phyloP scores from a whole-genome alignment of 768 basidiomycete genomes.

The Boletus eberwhitei region DNA sequence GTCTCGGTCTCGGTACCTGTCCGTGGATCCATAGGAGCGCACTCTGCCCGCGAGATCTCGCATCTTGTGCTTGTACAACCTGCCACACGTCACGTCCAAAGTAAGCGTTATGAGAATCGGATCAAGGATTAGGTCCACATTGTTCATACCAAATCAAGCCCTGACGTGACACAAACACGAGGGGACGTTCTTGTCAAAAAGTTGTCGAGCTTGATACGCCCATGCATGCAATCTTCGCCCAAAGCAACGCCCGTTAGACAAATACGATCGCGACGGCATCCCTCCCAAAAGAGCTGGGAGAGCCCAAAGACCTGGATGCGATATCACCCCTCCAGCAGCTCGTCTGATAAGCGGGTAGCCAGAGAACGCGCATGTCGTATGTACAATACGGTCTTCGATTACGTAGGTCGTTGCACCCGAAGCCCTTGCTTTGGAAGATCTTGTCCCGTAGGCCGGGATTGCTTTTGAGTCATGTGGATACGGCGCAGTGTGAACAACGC shows the following conservation, averaged over 20 bases:
- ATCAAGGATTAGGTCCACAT: constrained; percentile 1
- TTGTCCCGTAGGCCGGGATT: background rate
- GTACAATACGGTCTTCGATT: constrained; percentile 14
- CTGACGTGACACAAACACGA: background rate
- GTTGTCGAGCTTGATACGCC: background rate
- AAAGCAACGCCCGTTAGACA: background rate
- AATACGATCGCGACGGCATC: background rate
- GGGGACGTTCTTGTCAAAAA: background rate
- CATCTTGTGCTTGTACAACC: background rate
- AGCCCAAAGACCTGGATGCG: background rate
- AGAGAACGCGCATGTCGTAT: background rate
- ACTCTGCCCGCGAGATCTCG: constrained; percentile 3
- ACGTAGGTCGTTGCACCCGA: constrained; percentile 5
- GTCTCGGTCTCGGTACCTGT: background rate
- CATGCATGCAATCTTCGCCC: background rate
- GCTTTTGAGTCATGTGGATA: background rate
- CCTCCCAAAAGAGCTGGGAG: background rate
- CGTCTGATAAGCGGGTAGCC: constrained; percentile 2
- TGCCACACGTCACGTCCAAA: background rate
- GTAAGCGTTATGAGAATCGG: constrained; percentile 1
- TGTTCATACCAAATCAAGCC: constrained; percentile 1
- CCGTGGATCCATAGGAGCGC: constrained; percentile 8
- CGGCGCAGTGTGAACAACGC: background rate
- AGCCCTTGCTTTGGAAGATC: background rate
- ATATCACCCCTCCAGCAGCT: background rate